phyloP scores from a whole-genome alignment of 2,329 filamentous ascomycete species.

The Moelleriella libera region DNA sequence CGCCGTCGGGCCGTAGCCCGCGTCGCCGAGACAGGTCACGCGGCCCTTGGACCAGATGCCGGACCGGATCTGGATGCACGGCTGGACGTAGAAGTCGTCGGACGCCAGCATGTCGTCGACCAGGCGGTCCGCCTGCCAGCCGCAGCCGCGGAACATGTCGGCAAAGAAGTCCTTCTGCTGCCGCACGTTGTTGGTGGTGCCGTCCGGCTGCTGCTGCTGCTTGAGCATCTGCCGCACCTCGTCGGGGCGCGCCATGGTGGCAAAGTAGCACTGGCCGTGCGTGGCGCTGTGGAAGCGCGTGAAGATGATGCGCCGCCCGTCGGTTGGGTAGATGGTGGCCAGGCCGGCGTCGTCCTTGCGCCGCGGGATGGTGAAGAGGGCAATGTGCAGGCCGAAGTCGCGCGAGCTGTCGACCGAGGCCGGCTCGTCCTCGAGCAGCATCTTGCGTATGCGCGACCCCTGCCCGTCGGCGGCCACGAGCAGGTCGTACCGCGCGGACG shows the following conservation, averaged over 20 bases:
- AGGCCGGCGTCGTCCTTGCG: background rate
- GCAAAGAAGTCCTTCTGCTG: constrained; percentile 24
- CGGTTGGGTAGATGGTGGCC: background rate
- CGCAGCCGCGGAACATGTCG: constrained; percentile 26
- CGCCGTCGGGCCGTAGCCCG: constrained; percentile 30
- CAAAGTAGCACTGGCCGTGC: constrained; percentile 8
- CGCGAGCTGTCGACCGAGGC: background rate
- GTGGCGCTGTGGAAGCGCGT: constrained; percentile 9
- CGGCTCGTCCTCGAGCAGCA: background rate
- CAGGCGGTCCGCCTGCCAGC: constrained; percentile 25
- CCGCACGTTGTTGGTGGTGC: constrained; percentile 1
- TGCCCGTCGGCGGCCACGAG: background rate
- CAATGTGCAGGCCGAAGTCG: background rate
- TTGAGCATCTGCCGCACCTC: constrained; percentile 10
- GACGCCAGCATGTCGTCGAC: constrained; percentile 17
- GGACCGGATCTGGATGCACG: constrained; percentile 26
- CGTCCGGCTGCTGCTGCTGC: background rate
- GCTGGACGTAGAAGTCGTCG: constrained; percentile 29
- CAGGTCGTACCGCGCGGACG: background rate
- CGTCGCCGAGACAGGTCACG: constrained; percentile 34
- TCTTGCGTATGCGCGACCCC: background rate
- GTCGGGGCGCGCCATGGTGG: constrained; percentile 15
- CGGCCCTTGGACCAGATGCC: constrained; percentile 11
- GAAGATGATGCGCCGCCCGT: constrained; percentile 12
- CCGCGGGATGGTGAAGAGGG: background rate